Conservation (phyloP, 2,329 filamentous ascomycete species). For the Fusarium citri region DNA sequence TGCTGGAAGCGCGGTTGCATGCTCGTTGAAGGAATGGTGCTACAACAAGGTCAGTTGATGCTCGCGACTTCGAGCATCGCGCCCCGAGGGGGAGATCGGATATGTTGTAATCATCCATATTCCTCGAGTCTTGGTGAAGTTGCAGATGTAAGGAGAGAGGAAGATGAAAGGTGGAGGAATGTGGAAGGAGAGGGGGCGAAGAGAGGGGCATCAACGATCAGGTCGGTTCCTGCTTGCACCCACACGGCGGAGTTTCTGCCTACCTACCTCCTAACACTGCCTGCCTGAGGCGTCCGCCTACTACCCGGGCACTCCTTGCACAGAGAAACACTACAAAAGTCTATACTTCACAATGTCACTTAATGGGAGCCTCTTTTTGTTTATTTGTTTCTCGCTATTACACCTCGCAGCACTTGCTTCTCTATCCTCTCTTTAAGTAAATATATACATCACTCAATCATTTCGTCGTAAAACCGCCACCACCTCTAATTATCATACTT, state of each 20-base stretch:
- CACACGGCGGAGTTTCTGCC: not conserved
- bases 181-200: not conserved
- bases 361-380: not conserved
- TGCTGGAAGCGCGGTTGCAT: not conserved
- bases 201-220: not conserved
- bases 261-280: not conserved
- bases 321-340: not conserved
- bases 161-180: too few relatives aligned
- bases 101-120: not conserved
- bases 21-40: conserved; percentile 1
- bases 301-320: too few relatives aligned
- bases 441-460: conserved; percentile 31
- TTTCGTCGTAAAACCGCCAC: conserved; percentile 37
- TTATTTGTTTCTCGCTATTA: conserved; percentile 13
- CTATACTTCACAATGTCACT: not conserved
- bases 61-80: not conserved
- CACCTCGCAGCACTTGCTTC: conserved; percentile 35
- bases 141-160: too few relatives aligned
- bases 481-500: not conserved
- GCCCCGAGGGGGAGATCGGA: not conserved
- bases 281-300: not conserved
- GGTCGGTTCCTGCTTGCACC: not conserved
- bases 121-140: not conserved
- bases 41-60: not conserved
- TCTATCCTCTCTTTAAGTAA: conserved; percentile 15